Evolutionary conservation across 495 filamentous ascomycete species (phyloP), one percentile per base, ranked within the genome.

Genomic region (Cladorrhinum samala): DNA sequence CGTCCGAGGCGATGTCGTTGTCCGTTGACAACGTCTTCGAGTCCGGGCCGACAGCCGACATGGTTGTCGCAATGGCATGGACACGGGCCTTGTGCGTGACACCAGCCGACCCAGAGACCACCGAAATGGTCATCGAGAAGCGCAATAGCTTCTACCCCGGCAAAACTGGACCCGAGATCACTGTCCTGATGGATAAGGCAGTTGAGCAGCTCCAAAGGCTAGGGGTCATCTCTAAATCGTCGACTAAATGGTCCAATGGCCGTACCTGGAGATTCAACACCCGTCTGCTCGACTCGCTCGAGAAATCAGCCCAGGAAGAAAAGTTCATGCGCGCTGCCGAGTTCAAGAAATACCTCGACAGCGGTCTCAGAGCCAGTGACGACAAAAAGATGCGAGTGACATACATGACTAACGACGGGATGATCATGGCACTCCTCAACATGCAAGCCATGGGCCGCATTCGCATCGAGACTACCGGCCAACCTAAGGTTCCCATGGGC

Each of bases 401-500:
- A 9, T 76, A 75, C 50, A 58, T 72, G 49, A 74, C 78, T 7
- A 68, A 75, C 30, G 84, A 93, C 59, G 87, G 86, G 17, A 77
- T 83, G 30, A 79, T 87, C 37, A 76, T 94, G 60, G 85, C 80
- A 5, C 53, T 89, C 41, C 73, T 83, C 19, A 88, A 91, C 60
- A 75, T 95, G 20, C 69, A 84, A 33, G 82, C 84, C 0, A 52
- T 75, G 21, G 77, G 81, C 0, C 74, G 77, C 16, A 65, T 94
- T 30, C 72, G 63, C n/a, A 49, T 88, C 8, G 61, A 74, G 3
- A 74, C 82, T 0, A 65, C 72, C 2, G 76, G 86, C 49, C 73
- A 83, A 2, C 86, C 85, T 0, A 69, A 79, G 45, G 80, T 87
- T 52, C 82, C 83, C 51, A 88, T 84, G 67, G 91, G 91, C 21